Evolutionary conservation across 2,329 filamentous ascomycete species (phyloP), one percentile per base, ranked within the genome.

Genomic region (Xylariomycetidae sp.): DNA sequence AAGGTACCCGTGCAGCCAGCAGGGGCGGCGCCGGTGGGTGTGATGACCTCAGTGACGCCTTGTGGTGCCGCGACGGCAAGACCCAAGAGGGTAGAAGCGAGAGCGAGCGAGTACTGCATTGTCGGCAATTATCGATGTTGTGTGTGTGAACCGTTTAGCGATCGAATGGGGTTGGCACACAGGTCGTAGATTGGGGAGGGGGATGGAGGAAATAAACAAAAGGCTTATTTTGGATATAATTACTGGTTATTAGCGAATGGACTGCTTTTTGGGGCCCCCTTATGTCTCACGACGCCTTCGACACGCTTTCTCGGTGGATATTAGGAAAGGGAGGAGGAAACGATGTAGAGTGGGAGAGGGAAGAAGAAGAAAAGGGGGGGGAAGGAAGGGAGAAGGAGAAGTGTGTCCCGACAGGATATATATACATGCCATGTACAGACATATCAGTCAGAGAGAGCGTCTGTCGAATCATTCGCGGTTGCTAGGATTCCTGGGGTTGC

Each of bases 1-100:
- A 67, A 68, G 41, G 48, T 66, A 11, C 59, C 49, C 17, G 60
- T 54, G 59, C 74, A 80, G 38, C 67, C 69, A 6, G 62, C 51
- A 6, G 74, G 72, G 4, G 68, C 54, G 18, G 61, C 38, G 30
- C 53, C 57, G 3, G 60, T 54, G 11, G 74, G 73, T 13, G 67
- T 61, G 39, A 74, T 60, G 48, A 56, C 45, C 12, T 59, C 56
- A 19, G 63, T 65, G 36, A 66, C 61, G 30, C 59, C 63, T 45
- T 63, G 58, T 7, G 56, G 55, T 25, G 57, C 59, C 30, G 61
- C 60, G 35, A 57, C 47, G 41, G 61, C 55, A 39, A 59, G 56
- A 43, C 66, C 57, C 47, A 62, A 48, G 42, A 67, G 44, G 42
- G 61, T 45, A 16, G 49, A 45, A 31, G 38, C 30, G 33, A 54